These are phyloP conservation scores for Medicago ruthenica DNA, from an alignment of 306 rosid species.

Conservation along the genomic window DNA sequence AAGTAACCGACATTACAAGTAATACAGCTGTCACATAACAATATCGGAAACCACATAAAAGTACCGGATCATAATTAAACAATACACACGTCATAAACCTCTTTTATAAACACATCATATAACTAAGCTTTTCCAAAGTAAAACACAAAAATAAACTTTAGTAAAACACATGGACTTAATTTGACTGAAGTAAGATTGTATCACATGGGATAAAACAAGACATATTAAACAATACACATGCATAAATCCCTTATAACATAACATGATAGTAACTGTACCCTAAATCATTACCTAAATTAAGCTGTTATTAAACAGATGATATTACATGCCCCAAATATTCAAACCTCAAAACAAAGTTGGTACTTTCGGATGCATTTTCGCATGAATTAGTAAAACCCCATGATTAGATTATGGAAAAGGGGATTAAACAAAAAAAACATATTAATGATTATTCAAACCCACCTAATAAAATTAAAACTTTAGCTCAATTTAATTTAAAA, in stretches of 20 bases:
- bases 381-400: conserved; percentile 11
- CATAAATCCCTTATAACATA: neutral
- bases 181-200: neutral
- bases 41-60: neutral
- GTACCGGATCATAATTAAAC: conserved; percentile 10
- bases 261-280: neutral
- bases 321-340: too few relatives aligned
- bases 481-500: conserved; percentile 21
- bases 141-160: conserved; percentile 15
- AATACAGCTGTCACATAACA: neutral
- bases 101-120: neutral
- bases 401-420: neutral
- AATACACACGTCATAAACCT: neutral
- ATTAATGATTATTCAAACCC: neutral
- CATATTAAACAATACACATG: too few relatives aligned
- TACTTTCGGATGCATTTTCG: neutral
- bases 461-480: neutral
- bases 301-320: neutral
- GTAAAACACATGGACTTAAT: neutral
- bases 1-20: neutral
- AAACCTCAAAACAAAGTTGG: conserved; percentile 1
- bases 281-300: neutral
- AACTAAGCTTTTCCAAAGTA: neutral
- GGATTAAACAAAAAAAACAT: neutral
- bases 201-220: too few relatives aligned